These are phyloP conservation scores for Nitzschia sp. DNA, from an alignment of 108 stramenopile species.

Conservation along the genomic window DNA sequence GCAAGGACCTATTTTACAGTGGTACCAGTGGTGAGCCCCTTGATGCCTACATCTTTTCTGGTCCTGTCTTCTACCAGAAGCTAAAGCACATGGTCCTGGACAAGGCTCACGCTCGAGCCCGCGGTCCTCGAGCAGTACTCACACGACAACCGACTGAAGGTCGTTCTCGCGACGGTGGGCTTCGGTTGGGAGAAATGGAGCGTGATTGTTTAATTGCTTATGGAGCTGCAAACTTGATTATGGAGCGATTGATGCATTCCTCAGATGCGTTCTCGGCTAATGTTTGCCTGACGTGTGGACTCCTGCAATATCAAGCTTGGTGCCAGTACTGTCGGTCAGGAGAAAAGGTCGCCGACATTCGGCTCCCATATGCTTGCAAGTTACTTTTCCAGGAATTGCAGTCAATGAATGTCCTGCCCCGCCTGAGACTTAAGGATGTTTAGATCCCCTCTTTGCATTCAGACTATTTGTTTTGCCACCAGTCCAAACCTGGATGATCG, in stretches of 20 bases:
- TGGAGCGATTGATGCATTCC: conserved; percentile 99
- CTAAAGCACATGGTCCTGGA: conserved; percentile 99
- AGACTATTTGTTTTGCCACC: conserved; percentile 24
- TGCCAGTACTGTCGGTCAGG: conserved; percentile 96
- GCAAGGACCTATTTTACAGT: conserved; percentile 96
- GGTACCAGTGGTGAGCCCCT: conserved; percentile 95
- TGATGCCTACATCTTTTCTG: conserved; percentile 95
- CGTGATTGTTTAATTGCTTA: conserved; percentile 99
- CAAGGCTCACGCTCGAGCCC: conserved; percentile 98
- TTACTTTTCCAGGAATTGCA: conserved; percentile 98
- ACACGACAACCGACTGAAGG: conserved; percentile 99
- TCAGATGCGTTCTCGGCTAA: conserved; percentile 98
- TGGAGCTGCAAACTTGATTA: conserved; percentile 98
- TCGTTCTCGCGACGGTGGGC: conserved; percentile 96
- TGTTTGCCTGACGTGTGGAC: conserved; percentile 94
- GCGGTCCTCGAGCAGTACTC: conserved; percentile 97
- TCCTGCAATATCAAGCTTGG: conserved; percentile 95
- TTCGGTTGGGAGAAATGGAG: conserved; percentile 97
- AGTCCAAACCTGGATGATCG: conserved; percentile 9
- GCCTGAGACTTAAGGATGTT: conserved; percentile 79
- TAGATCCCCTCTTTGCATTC: conserved; percentile 24
- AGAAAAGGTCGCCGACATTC: conserved; percentile 90
- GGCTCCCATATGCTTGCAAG: conserved; percentile 99
- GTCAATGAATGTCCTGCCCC: conserved; percentile 93
- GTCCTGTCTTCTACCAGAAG: conserved; percentile 99